These are phyloP conservation scores for Botrytis tulipae DNA, from an alignment of 2,329 filamentous ascomycete species.

Conservation along the genomic window DNA sequence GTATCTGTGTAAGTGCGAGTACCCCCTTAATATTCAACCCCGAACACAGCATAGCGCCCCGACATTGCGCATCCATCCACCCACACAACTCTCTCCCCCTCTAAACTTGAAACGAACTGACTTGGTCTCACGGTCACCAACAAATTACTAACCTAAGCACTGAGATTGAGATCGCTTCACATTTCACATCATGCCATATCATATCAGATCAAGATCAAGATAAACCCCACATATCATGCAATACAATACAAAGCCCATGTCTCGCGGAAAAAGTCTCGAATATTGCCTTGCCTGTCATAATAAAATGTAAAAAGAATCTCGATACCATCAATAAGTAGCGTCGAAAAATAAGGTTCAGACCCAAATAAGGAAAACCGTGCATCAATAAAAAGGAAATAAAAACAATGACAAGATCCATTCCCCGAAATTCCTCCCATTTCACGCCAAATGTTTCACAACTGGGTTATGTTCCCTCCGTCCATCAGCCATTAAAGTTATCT, in stretches of 20 bases:
- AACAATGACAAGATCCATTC: constrained; percentile 25
- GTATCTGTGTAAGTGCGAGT: not conserved
- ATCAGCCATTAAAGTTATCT: constrained; percentile 37
- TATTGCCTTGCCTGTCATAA: constrained; percentile 25
- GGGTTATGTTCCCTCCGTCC: constrained; percentile 25
- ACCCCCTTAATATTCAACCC: not conserved
- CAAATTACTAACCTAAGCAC: not conserved
- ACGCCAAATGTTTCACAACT: constrained; percentile 34
- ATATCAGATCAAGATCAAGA: not conserved
- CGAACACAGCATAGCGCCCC: not conserved
- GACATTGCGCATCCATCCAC: not conserved
- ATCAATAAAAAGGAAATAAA: constrained; percentile 22
- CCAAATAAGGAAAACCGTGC: constrained; percentile 20
- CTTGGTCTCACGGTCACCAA: not conserved
- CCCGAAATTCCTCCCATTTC: constrained; percentile 28
- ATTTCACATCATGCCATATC: not conserved
- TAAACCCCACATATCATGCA: constrained; percentile 9
- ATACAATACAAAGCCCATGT: constrained; percentile 16
- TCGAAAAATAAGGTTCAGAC: constrained; percentile 18
- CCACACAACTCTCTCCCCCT: not conserved
- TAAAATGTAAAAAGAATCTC: constrained; percentile 21
- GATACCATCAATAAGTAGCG: constrained; percentile 15
- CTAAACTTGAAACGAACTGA: not conserved
- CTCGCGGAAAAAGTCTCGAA: constrained; percentile 18
- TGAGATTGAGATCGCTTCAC: not conserved